Conservation (phyloP, 441 rosid genomes). For the Monsonia emarginata region DNA sequence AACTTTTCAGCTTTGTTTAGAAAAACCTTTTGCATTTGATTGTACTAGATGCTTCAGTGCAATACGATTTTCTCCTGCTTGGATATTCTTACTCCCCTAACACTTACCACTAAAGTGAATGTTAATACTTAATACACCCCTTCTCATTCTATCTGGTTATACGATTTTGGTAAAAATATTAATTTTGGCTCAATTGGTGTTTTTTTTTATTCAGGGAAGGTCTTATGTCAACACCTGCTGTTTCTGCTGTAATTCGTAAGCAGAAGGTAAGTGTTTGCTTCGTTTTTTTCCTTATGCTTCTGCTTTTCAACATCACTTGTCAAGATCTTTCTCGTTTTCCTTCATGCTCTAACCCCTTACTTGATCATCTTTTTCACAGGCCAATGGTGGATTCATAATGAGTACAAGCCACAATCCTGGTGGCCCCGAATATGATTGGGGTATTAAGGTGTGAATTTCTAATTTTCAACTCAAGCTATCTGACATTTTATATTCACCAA, state of each 20-base stretch:
- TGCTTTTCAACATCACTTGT: constrained; percentile 7
- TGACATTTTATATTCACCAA: background rate
- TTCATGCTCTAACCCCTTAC: constrained; percentile 3
- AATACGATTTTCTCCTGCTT: background rate
- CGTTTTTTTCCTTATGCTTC: constrained; percentile 10
- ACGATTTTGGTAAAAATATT: background rate
- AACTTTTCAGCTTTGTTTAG: background rate
- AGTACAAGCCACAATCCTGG: constrained; percentile 97
- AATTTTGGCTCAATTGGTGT: background rate
- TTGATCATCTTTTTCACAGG: constrained; percentile 32
- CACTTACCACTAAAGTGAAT: background rate
- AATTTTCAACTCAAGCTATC: constrained; percentile 7
- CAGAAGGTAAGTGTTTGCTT: constrained; percentile 40
- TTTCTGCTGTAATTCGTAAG: constrained; percentile 81
- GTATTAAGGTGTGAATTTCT: constrained; percentile 64
- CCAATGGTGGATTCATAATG: constrained; percentile 93
- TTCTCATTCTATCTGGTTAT: background rate
- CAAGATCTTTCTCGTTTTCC: background rate
- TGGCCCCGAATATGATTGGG: constrained; percentile 93
- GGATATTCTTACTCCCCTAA: background rate
- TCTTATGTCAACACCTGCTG: constrained; percentile 79
- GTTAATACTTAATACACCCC: background rate
- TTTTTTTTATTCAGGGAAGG: constrained; percentile 53
- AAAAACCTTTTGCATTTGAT: background rate
- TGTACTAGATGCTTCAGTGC: background rate